Conservation (phyloP, 2,329 filamentous ascomycete species). For the Calcarisporium arbuscula region DNA sequence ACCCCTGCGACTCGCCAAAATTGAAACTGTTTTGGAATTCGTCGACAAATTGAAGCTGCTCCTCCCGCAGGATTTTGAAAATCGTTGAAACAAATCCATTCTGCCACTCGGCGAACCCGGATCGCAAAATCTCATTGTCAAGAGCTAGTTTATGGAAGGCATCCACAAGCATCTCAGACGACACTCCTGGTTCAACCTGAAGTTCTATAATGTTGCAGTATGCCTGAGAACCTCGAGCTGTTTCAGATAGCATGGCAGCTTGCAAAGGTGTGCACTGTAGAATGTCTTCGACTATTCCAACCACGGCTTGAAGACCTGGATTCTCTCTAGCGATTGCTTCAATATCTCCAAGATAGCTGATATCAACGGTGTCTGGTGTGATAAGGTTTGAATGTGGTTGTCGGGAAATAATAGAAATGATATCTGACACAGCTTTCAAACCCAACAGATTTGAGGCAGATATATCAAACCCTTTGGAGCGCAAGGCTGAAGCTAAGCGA, state of each 20-base stretch:
- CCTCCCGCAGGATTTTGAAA: conserved; percentile 44
- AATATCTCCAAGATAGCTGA: conserved; percentile 15
- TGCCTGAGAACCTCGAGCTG: conserved; percentile 46
- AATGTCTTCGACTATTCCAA: conserved; percentile 32
- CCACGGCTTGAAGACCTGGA: conserved; percentile 10
- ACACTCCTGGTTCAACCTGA: conserved; percentile 36
- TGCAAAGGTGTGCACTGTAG: conserved; percentile 68
- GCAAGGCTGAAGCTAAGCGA: conserved; percentile 55
- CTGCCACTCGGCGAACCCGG: conserved; percentile 59
- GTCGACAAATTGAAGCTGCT: conserved; percentile 36
- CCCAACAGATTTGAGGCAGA: conserved; percentile 57
- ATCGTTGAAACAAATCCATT: conserved; percentile 40
- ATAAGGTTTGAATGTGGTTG: not conserved
- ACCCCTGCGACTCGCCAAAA: conserved; percentile 28
- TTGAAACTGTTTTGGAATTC: conserved; percentile 31
- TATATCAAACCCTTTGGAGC: conserved; percentile 47
- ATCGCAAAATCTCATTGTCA: conserved; percentile 62
- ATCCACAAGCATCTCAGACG: conserved; percentile 31
- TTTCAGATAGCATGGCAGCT: conserved; percentile 74
- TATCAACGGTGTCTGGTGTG: conserved; percentile 1
- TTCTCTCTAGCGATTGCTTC: conserved; percentile 12
- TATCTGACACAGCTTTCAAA: conserved; percentile 35
- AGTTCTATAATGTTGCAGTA: conserved; percentile 79
- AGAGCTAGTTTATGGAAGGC: conserved; percentile 45
- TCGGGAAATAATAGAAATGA: no score